Evolutionary conservation across 106 monocot genomes (phyloP), one percentile per base, ranked within the genome.

Genomic region (Dioscorea alata): DNA sequence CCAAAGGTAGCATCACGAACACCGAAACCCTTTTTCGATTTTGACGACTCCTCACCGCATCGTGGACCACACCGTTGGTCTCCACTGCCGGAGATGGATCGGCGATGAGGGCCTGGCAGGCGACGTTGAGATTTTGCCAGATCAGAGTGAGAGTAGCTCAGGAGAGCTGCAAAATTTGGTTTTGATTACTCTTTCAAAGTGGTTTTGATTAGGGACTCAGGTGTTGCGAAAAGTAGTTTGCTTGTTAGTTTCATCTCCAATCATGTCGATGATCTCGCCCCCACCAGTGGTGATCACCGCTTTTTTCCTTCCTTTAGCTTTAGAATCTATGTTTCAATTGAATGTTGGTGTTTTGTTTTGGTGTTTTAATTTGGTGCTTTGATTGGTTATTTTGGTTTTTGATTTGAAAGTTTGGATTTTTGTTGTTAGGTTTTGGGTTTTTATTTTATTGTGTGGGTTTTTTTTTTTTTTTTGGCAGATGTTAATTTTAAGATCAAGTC

Each of bases 401-500:
- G 42, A 42, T 42, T 42, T 42, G 6, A 3, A 42, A 8, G 42
- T 42, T 42, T 42, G 6, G 42, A 42, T 42, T 42, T 6, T 42
- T 42, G 42, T 10, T 8, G 42, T 5, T 42, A 42, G 42, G 42
- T 42, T 42, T 42, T 42, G 6, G 42, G 28, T 28, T 28, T 10
- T 42, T 1, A 42, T 6, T 42, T 42, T 42, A 28, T 28, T 28
- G 3, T 28, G 28, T 42, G 6, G 42, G 42, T n/a, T n/a, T n/a
- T n/a, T n/a, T n/a, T 42, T 42, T 42, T 42, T 56, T 48, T 59
- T 25, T 75, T 57, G 13, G 20, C 67, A 94, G 94, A 90, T 63
- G 90, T 94, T 63, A 90, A 94, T 79, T 94, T 94, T 72, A 94
- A 94, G 73, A 85, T 94, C 75, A 90, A 94, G 80, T 80, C 74